Conservation (phyloP, 2,329 filamentous ascomycete genomes). For the Mycogone perniciosa region DNA sequence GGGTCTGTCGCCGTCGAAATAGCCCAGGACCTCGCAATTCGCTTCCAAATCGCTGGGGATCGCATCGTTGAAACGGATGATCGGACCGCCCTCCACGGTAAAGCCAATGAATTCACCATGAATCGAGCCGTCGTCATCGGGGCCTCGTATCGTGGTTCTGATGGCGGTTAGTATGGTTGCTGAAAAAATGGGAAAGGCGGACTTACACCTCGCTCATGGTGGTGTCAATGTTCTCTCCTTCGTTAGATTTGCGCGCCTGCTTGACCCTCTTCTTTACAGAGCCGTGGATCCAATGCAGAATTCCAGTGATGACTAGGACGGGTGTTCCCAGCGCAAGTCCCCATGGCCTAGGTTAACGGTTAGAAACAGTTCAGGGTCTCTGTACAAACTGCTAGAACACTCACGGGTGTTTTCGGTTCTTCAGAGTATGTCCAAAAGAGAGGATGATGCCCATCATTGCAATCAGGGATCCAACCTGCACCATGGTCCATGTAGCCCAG, state of each 20-base stretch:
- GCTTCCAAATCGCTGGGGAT: constrained; percentile 25
- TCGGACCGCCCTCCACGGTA: constrained; percentile 39
- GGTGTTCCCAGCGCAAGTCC: constrained; percentile 54
- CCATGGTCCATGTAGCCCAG: constrained; percentile 56
- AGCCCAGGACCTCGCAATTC: constrained; percentile 32
- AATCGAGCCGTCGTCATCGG: constrained; percentile 28
- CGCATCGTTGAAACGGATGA: constrained; percentile 37
- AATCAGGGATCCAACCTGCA: constrained; percentile 52
- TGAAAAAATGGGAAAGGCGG: constrained; percentile 7
- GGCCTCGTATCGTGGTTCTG: constrained; percentile 19
- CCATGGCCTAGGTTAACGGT: constrained; percentile 39
- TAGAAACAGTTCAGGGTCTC: neutral
- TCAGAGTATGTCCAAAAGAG: constrained; percentile 44
- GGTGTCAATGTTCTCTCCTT: constrained; percentile 22
- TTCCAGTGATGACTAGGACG: constrained; percentile 51
- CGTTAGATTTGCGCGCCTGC: constrained; percentile 22
- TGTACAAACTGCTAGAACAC: constrained; percentile 17
- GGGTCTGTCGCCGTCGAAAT: constrained; percentile 28
- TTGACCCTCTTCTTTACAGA: constrained; percentile 31
- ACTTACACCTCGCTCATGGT: constrained; percentile 41
- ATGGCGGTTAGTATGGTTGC: constrained; percentile 18
- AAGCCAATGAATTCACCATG: constrained; percentile 37
- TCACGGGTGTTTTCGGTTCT: constrained; percentile 46
- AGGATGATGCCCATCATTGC: constrained; percentile 53
- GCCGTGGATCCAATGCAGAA: constrained; percentile 43